Evolutionary conservation across 2,329 filamentous ascomycete genomes (phyloP), one percentile per base, ranked within the genome.

Genomic region (Cladorrhinum sp.): DNA sequence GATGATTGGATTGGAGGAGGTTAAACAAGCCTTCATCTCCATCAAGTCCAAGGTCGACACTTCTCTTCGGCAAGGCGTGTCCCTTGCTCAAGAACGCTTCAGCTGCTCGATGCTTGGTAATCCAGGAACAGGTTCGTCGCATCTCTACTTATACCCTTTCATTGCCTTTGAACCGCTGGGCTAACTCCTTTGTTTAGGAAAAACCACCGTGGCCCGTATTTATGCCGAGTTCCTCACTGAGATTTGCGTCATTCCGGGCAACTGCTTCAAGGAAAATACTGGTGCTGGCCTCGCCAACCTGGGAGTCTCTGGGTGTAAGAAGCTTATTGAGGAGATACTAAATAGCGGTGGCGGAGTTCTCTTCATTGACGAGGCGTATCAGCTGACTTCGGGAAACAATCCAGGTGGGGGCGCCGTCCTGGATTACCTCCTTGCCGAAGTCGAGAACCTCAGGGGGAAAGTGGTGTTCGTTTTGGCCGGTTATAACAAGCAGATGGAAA

Each of bases 361-460:
- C 1, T 93, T 93, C 68, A 87, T 93, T 22, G 90, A 93, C 62
- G 90, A 93, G 70, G 89, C 90, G 0, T 92, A 93, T 67, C 89
- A 93, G 64, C 77, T 93, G 0, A 80, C 84, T 0, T 84, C 83
- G 0, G 81, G 81, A 0, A 82, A 84, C 58, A 88, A 75, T 22
- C 67, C 70, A 2, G 83, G 82, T 0, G 89, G 89, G 0, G 76
- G 74, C 0, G 79, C 81, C 0, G 87, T 92, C 0, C 75, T 93
- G 0, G 89, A 93, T 63, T 90, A 81, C 62, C 76, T 93, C 0
- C 80, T 93, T 0, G 80, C 87, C 0, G 88, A 92, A 66, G 82
- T 92, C 0, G 90, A 93, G 66, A 90, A 91, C 55, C 77, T 85
- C 1, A 82, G 79, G 0, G 89, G 89, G 0, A 89, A 89, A 65